A percentile compares a stretch with the other conserved stretches of the same genome.
Conservation (phyloP, 129 eudicot species). For the Lactuca sativa region DNA sequence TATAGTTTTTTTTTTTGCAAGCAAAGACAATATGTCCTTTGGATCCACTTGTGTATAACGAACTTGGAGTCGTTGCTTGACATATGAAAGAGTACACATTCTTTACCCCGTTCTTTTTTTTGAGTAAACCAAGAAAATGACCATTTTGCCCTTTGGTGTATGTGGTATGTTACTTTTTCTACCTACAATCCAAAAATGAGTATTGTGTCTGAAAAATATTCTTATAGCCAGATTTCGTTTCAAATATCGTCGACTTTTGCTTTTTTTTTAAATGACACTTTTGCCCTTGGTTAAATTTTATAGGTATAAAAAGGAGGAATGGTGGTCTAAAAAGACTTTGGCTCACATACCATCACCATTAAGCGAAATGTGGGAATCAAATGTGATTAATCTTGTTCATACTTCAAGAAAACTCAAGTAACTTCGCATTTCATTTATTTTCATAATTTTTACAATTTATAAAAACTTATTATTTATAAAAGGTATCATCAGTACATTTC, state of each 20-base stretch:
- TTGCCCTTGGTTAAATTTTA: slow-evolving; percentile 4
- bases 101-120: not conserved
- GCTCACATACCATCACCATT: slow-evolving; percentile 68
- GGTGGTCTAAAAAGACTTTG: slow-evolving; percentile 95
- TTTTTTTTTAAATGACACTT: too few species aligned
- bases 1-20: slow-evolving; percentile 94
- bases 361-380: slow-evolving; percentile 93
- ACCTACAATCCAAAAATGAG: not conserved
- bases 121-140: not conserved
- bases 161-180: not conserved
- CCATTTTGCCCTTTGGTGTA: not conserved
- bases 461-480: slow-evolving; percentile 42
- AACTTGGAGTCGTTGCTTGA: slow-evolving; percentile 95
- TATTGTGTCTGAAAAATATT: too few species aligned
- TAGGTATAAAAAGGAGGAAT: slow-evolving; percentile 79
- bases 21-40: slow-evolving; percentile 76
- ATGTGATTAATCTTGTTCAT: slow-evolving; percentile 92
- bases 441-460: not conserved
- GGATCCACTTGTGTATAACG: slow-evolving; percentile 92
- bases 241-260: too few species aligned
- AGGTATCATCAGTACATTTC: too few species aligned
- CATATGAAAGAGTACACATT: slow-evolving; percentile 80
- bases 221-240: too few species aligned
- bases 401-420: slow-evolving; percentile 79
- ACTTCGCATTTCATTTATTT: slow-evolving; percentile 1